Evolutionary conservation across 768 basidiomycete genomes (phyloP), one percentile per base, ranked within the genome.

Genomic region (Tylopilus balloui): DNA sequence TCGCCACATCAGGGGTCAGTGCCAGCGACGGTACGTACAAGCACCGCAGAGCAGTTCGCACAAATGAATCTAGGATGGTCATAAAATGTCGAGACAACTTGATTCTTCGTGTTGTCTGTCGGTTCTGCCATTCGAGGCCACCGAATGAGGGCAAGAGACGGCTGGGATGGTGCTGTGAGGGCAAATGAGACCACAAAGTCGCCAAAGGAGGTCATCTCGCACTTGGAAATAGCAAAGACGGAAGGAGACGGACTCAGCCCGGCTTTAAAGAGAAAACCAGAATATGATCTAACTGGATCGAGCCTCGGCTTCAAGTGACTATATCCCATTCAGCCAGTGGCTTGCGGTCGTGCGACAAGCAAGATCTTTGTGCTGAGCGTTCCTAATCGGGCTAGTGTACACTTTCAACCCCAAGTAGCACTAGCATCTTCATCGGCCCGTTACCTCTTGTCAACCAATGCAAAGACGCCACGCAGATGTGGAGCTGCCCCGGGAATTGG

Each of bases 51-150:
- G 59, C 88, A 91, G 43, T 78, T 78, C 15, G 78, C 68, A 58
- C 88, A 91, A 3, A 78, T 80, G 62, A 78, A 89, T 14, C 69
- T 75, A n/a, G 88, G 83, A 39, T 77, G 82, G n/a, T 77, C 78
- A 6, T 78, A 69, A 60, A 82, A 90, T 1, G 74, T 73, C 36
- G 79, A 76, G n/a, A 79, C 61, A 2, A 84, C 85, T 43, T 80
- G 77, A n/a, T 69, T 63, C 58, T 71, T 75, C 6, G 77, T 79
- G 51, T 79, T 76, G 23, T 75, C 31, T 56, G 63, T 46, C 66
- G 58, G 28, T 65, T 51, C 60, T 36, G 42, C 27, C 63, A 64
- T 66, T 20, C 36, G 42, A 2, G 38, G 15, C 12, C 27, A 50
- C 27, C 7, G 36, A 6, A 48, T 19, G 48, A 29, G 27, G 39